Base-by-base conservation (phyloP, 345 rosid species). In the Physaria fendleri region DNA sequence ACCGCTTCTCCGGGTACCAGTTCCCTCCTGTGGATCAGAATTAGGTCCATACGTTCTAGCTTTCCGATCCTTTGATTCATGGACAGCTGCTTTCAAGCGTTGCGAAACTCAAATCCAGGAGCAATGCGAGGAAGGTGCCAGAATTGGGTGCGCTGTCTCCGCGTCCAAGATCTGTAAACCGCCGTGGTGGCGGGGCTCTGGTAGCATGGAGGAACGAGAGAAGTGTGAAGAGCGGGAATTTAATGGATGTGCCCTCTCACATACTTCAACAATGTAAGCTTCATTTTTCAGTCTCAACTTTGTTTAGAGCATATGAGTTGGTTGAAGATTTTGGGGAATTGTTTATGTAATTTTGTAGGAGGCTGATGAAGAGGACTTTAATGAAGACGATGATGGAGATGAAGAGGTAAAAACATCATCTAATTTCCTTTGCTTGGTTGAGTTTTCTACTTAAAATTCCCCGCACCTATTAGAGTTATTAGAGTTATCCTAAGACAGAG, bases 81-180 rank as follows among this genome's bases (percentile, higher is more conserved):
- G 95, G 95, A 66, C 76, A 5, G 50, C 77, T 20, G 86, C 88
- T 13, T 82, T 68, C 71, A 73, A 59, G 22, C 71, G 77, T 16
- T 73, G 78, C 68, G 66, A 74, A 27, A 65, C 81, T 61, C 68
- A 54, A 54, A 62, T 93, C 56, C 51, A 72, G 51, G 52, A 71
- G 37, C 95, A 93, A 50, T 93, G 97, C 74, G 84, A 85, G 73
- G 85, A 74, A 27, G 95, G 94, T 0, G 83, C 95, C 8, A 71
- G 83, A 68, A 78, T 93, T 3, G 92, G 97, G 11, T 93, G 94
- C 38, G 71, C 63, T 0, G 80, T 55, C 3, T 82, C 84, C 56
- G 95, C 95, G n/a, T n/a, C n/a, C n/a, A n/a, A n/a, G n/a, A n/a
- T n/a, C n/a, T n/a, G n/a, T n/a, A n/a, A n/a, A n/a, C n/a, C n/a